Evolutionary conservation across 2,329 filamentous ascomycete species (phyloP).

Genomic region (Aulographum hederae): DNA sequence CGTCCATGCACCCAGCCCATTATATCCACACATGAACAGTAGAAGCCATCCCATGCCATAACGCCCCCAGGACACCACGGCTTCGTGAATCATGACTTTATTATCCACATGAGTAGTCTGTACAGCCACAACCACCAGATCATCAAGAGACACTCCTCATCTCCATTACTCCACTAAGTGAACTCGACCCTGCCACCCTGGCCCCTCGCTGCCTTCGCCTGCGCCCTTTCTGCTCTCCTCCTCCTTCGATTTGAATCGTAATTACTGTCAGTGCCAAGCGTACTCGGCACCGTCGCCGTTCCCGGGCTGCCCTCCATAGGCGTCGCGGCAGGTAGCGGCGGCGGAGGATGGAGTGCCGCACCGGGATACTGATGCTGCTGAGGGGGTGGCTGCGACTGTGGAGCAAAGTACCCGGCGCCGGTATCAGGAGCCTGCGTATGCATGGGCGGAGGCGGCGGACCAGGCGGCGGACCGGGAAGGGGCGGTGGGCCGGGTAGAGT

Average conservation of each 20-base stretch:
- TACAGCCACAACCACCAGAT: no score
- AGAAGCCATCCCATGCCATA: no score
- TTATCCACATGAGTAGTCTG: no score
- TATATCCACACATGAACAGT: no score
- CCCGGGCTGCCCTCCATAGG: slow-evolving; percentile 11
- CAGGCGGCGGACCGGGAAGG: slow-evolving; percentile 10
- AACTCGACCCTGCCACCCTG: slow-evolving; percentile 9
- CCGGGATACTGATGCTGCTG: slow-evolving; percentile 1
- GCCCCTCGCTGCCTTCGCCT: slow-evolving; percentile 14
- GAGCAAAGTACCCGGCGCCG: no score
- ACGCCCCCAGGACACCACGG: no score
- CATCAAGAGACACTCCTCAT: no score
- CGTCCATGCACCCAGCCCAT: no score
- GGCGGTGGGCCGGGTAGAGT: slow-evolving; percentile 9
- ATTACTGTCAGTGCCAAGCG: slow-evolving; percentile 19
- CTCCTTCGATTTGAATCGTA: slow-evolving; percentile 20
- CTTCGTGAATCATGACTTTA: no score
- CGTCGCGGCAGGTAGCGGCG: slow-evolving; percentile 14
- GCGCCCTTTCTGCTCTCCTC: slow-evolving; percentile 19
- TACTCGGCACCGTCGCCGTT: slow-evolving; percentile 14
- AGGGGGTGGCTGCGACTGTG: no score
- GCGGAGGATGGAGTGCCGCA: slow-evolving; percentile 13
- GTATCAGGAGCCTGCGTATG: background rate
- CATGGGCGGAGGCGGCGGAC: slow-evolving; percentile 3
- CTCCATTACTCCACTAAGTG: slow-evolving; percentile 15